These are phyloP conservation scores for Talaromyces borbonicus DNA, from an alignment of 495 filamentous ascomycete genomes.

Conservation along the genomic window DNA sequence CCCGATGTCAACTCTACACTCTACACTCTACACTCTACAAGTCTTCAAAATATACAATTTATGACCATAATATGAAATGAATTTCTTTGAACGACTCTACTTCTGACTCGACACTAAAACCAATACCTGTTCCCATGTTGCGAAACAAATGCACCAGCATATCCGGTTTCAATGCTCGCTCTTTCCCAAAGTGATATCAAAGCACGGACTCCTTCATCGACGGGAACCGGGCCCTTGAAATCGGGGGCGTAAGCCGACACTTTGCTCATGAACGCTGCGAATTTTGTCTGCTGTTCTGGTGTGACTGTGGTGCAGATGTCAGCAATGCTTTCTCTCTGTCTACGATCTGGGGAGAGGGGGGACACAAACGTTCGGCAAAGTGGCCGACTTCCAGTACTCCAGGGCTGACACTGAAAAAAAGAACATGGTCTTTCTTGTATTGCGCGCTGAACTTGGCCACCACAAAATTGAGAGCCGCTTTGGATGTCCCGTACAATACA, in stretches of 20 bases:
- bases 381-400: conserved; percentile 35
- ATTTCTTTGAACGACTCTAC: too few species aligned
- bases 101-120: too few species aligned
- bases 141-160: too few species aligned
- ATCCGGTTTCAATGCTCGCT: conserved; percentile 35
- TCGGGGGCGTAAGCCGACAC: conserved; percentile 36
- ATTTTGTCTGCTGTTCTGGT: conserved; percentile 22
- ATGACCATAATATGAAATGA: too few species aligned
- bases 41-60: too few species aligned
- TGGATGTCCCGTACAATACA: conserved; percentile 27
- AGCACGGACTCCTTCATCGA: conserved; percentile 30
- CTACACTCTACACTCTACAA: too few species aligned
- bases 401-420: conserved; percentile 41
- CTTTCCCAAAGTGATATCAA: conserved; percentile 30
- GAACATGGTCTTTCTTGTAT: conserved; percentile 40
- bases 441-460: conserved; percentile 40
- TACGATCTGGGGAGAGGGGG: not conserved
- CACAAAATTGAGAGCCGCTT: conserved; percentile 35
- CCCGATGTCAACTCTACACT: too few species aligned
- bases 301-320: conserved; percentile 19
- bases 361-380: conserved; percentile 15
- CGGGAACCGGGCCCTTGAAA: conserved; percentile 35
- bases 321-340: conserved; percentile 3
- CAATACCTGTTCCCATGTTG: too few species aligned
- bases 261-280: conserved; percentile 17